Evolutionary conservation across 345 rosid genomes (phyloP).

Genomic region (Iberis pinnata): DNA sequence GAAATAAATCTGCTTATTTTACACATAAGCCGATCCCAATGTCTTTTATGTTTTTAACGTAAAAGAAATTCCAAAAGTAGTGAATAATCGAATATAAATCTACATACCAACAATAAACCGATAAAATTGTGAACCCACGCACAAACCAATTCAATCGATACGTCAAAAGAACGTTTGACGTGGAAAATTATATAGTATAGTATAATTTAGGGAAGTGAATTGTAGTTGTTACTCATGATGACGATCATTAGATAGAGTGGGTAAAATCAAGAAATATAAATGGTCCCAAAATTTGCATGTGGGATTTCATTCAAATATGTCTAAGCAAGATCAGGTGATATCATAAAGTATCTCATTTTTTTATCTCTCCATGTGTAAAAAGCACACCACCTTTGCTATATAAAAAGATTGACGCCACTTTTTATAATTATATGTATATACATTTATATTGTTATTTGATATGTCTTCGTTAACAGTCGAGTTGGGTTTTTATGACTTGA

Average conservation of each 20-base stretch:
- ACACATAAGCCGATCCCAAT: too few species aligned
- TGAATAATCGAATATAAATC: not conserved
- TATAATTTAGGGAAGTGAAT: not conserved
- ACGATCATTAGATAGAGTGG: conserved; percentile 24
- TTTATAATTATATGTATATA: too few species aligned
- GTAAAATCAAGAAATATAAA: conserved; percentile 15
- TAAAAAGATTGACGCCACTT: conserved; percentile 7
- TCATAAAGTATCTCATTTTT: conserved; percentile 21
- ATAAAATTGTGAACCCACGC: too few species aligned
- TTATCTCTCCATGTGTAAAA: conserved; percentile 22
- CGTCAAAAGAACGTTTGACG: too few species aligned
- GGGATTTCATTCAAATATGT: conserved; percentile 27
- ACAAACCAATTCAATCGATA: too few species aligned
- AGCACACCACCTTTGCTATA: conserved; percentile 23
- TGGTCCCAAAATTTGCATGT: conserved; percentile 32
- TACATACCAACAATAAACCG: too few species aligned
- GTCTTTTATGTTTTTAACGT: not conserved
- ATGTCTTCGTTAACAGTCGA: too few species aligned
- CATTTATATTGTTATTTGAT: too few species aligned
- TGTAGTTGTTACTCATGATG: conserved; percentile 13
- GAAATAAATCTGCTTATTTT: too few species aligned
- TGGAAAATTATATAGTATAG: too few species aligned
- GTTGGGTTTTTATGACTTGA: too few species aligned
- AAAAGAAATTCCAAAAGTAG: too few species aligned
- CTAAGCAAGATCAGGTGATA: conserved; percentile 23